Conservation (phyloP, 768 basidiomycete genomes). For the Hygrophorus pudorinus region DNA sequence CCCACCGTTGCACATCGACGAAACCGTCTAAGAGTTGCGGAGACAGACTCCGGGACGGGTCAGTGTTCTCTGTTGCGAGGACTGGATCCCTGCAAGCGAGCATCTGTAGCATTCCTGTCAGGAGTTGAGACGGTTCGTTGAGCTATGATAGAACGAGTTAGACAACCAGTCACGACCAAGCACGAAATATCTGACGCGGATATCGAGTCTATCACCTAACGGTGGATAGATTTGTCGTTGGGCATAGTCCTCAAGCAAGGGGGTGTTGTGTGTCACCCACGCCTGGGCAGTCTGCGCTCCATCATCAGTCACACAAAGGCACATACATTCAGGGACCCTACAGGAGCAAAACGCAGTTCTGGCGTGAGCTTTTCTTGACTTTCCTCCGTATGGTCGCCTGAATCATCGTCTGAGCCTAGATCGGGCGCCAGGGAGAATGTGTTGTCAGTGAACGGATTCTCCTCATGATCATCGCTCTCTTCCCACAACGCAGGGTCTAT, state of each 20-base stretch:
- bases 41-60: not conserved
- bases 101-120: slow-evolving; percentile 9
- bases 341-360: not conserved
- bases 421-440: no score
- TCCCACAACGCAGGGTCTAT: not conserved
- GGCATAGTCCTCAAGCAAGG: slow-evolving; percentile 10
- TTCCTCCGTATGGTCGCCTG: no score
- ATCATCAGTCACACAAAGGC: not conserved
- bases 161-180: not conserved
- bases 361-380: not conserved
- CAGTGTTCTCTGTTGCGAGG: not conserved
- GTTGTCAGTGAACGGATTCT: not conserved
- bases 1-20: slow-evolving; percentile 9
- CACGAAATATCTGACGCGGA: slow-evolving; percentile 6
- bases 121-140: slow-evolving; percentile 9
- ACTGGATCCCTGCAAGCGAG: slow-evolving; percentile 6
- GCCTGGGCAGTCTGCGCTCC: not conserved
- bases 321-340: not conserved
- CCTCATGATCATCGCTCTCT: not conserved
- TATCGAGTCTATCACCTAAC: slow-evolving; percentile 3
- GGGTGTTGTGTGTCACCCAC: slow-evolving; percentile 6
- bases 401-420: no score
- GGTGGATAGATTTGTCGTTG: slow-evolving; percentile 8
- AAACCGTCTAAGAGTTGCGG: slow-evolving; percentile 8
- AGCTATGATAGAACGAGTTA: slow-evolving; percentile 6